phyloP scores from a whole-genome alignment of 228 moss, liverwort and hornwort genomes.

The Sphagnum fallax region DNA sequence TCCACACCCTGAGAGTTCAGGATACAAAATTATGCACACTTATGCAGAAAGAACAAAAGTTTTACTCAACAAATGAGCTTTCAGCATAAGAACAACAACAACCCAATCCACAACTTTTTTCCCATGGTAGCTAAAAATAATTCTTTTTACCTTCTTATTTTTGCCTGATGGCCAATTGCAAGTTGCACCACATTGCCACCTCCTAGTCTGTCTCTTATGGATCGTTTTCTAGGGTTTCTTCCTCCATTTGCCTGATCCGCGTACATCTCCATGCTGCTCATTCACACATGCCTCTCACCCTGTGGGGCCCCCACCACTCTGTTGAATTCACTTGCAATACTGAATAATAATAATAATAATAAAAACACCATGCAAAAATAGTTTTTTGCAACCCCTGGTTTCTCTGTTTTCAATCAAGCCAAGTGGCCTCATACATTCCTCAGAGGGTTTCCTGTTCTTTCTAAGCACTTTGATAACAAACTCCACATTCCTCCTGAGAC shows the following conservation, averaged over 20 bases:
- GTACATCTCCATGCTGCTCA: constrained; percentile 67
- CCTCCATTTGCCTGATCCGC: constrained; percentile 71
- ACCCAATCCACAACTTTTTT: too few relatives aligned
- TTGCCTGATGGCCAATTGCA: constrained; percentile 8
- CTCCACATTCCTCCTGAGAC: too few relatives aligned
- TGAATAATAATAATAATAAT: neutral
- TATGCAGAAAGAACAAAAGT: too few relatives aligned
- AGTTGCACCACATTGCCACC: neutral
- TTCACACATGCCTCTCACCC: constrained; percentile 41
- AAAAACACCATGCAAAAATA: too few relatives aligned
- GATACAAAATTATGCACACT: neutral
- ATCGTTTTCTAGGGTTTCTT: constrained; percentile 48
- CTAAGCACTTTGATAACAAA: too few relatives aligned
- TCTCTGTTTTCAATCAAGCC: too few relatives aligned
- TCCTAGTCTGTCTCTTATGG: constrained; percentile 74
- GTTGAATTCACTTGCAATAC: neutral
- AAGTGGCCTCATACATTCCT: too few relatives aligned
- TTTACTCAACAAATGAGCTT: too few relatives aligned
- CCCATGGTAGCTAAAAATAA: too few relatives aligned
- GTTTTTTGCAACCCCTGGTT: too few relatives aligned
- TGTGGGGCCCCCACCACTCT: neutral
- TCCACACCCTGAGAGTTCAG: constrained; percentile 20
- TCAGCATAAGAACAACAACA: too few relatives aligned
- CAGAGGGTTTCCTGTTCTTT: too few relatives aligned
- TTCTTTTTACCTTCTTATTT: constrained; percentile 9